Base-by-base conservation (phyloP, 768 basidiomycete species). In the Lentinula aciculospora region DNA sequence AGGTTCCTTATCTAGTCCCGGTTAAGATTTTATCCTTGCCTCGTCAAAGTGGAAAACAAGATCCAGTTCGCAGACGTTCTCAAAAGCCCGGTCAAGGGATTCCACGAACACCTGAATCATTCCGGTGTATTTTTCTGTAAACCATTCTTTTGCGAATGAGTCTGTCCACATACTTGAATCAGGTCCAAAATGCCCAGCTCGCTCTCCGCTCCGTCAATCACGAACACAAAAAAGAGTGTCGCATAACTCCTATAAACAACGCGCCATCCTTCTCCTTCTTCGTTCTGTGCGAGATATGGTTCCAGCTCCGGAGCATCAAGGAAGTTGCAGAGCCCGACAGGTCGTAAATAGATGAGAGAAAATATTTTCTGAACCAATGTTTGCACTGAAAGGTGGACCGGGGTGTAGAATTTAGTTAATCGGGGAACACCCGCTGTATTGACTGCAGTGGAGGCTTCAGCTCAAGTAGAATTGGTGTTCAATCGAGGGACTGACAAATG, bases 1-100 rank as follows among this genome's bases (percentile, higher is more conserved):
- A 57, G 28, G 17, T 21, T 25, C 10, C 17, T 50, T 39, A 29
- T 23, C 23, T 42, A 45, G 23, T 13, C 31, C 17, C 28, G 28
- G 10, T 44, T n/a, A 31, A 25, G 32, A 10, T 17, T 55, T 12
- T 9, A 50, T 31, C 62, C 80, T 31, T 63, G 92, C 95, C 80
- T 98, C 94, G 69, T 98, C 97, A 66, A 98, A 99, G 70, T 98
- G 95, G 71, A 98, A 99, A 51, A 99, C 95, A 12, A 99, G 80
- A 70, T 99, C 97, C 45, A 99, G 77, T 71, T 99, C 97, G 72
- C 97, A 98, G 0, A 99, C 97, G 66, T 98, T 98, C 76, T 97
- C 94, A 68, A 98, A 99, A 15, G 93, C 86, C 36, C 94, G 80
- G 71, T 99, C 97, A 34, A 99, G 79, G 3, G 92, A 88, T 75